Percentiles rank a stretch among this genome's conserved stretches.
Evolutionary conservation across 768 basidiomycete species (phyloP).

Genomic region (Hygrophoropsis aurantiaca): DNA sequence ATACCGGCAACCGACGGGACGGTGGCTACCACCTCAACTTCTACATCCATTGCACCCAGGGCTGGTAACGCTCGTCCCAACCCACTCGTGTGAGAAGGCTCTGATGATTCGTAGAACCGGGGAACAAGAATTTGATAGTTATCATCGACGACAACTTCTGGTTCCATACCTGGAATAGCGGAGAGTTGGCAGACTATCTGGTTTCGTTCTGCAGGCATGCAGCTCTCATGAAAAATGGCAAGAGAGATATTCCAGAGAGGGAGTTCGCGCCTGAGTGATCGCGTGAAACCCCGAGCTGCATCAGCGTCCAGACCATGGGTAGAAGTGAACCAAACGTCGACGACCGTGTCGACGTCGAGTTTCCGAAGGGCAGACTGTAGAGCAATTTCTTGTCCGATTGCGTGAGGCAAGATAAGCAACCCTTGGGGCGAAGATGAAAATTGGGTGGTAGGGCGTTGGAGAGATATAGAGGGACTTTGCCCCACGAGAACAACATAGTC

Average conservation of each 20-base stretch:
- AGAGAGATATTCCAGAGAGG: conserved; percentile 28
- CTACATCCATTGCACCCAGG: not conserved
- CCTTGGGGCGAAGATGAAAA: too few species aligned
- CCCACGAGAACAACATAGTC: too few species aligned
- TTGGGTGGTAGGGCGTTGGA: too few species aligned
- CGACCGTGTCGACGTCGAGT: conserved; percentile 5
- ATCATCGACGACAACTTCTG: not conserved
- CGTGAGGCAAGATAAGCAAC: too few species aligned
- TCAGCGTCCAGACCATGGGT: conserved; percentile 27
- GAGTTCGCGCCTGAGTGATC: conserved; percentile 31
- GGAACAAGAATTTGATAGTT: not conserved
- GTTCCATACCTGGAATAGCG: not conserved
- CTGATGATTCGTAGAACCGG: not conserved
- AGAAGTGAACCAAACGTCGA: conserved; percentile 28
- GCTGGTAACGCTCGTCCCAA: not conserved
- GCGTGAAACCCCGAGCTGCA: conserved; percentile 29
- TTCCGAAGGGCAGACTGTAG: not conserved
- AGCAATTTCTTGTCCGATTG: not conserved
- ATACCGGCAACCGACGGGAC: not conserved
- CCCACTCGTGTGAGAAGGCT: not conserved
- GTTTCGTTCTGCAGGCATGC: not conserved
- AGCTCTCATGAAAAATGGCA: conserved; percentile 19
- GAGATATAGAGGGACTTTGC: too few species aligned
- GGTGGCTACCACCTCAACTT: not conserved
- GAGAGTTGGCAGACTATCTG: not conserved